Conservation (phyloP, 2,329 filamentous ascomycete species). For the Cercospora sojina region DNA sequence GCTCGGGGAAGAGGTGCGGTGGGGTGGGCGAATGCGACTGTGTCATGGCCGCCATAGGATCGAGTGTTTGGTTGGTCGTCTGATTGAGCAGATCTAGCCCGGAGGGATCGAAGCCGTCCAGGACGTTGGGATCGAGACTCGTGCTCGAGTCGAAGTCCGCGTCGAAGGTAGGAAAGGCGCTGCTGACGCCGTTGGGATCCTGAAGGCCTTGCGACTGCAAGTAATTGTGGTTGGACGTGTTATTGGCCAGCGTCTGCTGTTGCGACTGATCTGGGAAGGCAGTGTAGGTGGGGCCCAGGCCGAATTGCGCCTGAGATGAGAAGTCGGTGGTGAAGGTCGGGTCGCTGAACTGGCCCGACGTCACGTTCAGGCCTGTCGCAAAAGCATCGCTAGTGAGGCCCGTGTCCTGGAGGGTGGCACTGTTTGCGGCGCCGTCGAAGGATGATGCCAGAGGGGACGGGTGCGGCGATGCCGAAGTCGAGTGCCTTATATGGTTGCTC, state of each 20-base stretch:
- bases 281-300: constrained; percentile 43
- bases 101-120: constrained; percentile 47
- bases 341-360: constrained; percentile 31
- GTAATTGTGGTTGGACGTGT: constrained; percentile 44
- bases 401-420: constrained; percentile 19
- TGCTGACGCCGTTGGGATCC: constrained; percentile 39
- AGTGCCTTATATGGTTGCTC: constrained; percentile 32
- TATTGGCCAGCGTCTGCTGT: constrained; percentile 29
- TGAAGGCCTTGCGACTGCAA: constrained; percentile 42
- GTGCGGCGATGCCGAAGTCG: constrained; percentile 34
- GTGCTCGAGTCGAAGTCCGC: constrained; percentile 59
- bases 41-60: constrained; percentile 53
- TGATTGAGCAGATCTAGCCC: constrained; percentile 43
- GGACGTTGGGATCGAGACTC: constrained; percentile 60
- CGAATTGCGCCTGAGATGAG: constrained; percentile 43
- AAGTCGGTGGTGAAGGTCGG: constrained; percentile 47
- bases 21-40: constrained; percentile 53
- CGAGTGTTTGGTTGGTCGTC: constrained; percentile 44
- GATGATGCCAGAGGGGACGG: constrained; percentile 27
- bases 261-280: constrained; percentile 35
- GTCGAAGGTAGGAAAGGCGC: constrained; percentile 58
- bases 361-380: constrained; percentile 28
- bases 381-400: constrained; percentile 14
- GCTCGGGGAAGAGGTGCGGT: constrained; percentile 57
- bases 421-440: constrained; percentile 21